Percentiles rank a stretch among this genome's conserved stretches.
These are phyloP conservation scores for Blakeslea trispora DNA, from an alignment of 371 early-diverging fungal genomes.

Conservation along the genomic window DNA sequence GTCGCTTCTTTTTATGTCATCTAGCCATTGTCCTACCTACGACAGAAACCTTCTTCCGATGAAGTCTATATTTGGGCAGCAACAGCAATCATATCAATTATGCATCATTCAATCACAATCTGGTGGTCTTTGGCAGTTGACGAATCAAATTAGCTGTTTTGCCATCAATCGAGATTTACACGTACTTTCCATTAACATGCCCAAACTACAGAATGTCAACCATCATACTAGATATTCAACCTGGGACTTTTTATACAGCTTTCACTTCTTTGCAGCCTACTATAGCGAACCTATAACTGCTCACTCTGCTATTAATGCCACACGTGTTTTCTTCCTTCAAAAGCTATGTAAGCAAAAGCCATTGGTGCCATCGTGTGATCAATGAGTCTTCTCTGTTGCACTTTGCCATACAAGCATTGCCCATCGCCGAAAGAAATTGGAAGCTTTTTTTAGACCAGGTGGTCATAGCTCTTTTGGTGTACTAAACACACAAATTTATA, in stretches of 20 bases:
- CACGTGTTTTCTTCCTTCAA: slow-evolving; percentile 16
- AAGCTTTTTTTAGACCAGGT: slow-evolving; percentile 1
- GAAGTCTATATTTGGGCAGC: slow-evolving; percentile 2
- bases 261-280: too few species aligned
- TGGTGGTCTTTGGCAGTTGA: too few species aligned
- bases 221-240: too few species aligned
- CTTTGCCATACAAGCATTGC: slow-evolving; percentile 11
- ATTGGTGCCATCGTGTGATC: slow-evolving; percentile 16
- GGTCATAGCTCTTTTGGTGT: slow-evolving; percentile 15
- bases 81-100: too few species aligned
- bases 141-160: too few species aligned
- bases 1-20: slow-evolving; percentile 13
- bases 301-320: neutral
- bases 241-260: too few species aligned
- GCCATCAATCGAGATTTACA: too few species aligned
- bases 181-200: too few species aligned
- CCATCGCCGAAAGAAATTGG: neutral
- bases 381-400: slow-evolving; percentile 9
- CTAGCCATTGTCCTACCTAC: slow-evolving; percentile 10
- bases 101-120: too few species aligned
- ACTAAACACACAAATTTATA: slow-evolving; percentile 8
- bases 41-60: slow-evolving; percentile 2
- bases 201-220: too few species aligned
- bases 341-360: neutral
- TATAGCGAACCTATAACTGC: too few species aligned